Conservation (phyloP, 306 rosid genomes). For the Cicer chorassanicum region DNA sequence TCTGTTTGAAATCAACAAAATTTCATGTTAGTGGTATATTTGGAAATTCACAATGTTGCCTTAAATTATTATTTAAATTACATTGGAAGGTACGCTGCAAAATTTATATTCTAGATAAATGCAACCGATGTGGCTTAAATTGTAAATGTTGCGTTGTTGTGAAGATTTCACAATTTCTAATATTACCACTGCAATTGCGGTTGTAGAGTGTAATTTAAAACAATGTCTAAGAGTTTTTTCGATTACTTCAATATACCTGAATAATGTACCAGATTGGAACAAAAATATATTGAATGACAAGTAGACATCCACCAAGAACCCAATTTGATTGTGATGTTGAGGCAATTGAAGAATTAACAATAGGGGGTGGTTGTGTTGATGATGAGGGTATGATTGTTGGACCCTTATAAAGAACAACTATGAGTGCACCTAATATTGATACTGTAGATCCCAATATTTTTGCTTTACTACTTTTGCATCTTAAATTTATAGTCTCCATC, state of each 20-base stretch:
- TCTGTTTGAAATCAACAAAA: constrained; percentile 40
- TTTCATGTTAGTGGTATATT: not conserved
- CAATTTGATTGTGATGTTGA: constrained; percentile 51
- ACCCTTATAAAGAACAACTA: constrained; percentile 62
- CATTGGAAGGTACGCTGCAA: too few species aligned
- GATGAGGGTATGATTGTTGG: constrained; percentile 41
- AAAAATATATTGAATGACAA: constrained; percentile 44
- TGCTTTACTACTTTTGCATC: constrained; percentile 56
- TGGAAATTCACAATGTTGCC: not conserved
- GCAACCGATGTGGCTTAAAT: too few species aligned
- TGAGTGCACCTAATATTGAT: constrained; percentile 62
- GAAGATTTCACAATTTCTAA: too few species aligned
- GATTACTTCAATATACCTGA: constrained; percentile 45
- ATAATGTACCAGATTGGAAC: constrained; percentile 55
- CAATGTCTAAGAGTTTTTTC: not conserved
- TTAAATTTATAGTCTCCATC: constrained; percentile 57
- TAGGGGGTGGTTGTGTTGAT: constrained; percentile 17
- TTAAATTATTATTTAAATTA: not conserved
- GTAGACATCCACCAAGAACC: constrained; percentile 58
- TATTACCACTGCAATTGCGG: too few species aligned
- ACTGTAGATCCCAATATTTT: constrained; percentile 58
- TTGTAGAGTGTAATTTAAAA: too few species aligned
- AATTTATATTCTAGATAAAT: too few species aligned
- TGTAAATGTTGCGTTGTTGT: too few species aligned
- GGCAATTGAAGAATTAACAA: constrained; percentile 8